Percentiles rank a stretch among this genome's conserved stretches.
Conservation (phyloP, 1,139 yeast species). For the Hyphopichia burtonii region DNA sequence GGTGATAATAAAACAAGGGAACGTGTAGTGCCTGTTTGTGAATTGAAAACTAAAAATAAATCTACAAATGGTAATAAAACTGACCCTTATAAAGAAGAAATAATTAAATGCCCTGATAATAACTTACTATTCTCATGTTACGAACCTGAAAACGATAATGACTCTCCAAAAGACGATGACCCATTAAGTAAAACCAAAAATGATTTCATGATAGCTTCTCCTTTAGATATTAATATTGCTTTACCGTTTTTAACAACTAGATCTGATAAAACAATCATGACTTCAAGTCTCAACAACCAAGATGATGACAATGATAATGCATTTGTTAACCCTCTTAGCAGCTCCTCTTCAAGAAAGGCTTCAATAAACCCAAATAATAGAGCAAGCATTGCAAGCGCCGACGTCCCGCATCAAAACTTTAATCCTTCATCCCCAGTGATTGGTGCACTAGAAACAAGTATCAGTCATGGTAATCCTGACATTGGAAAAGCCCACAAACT, state of each 20-base stretch:
- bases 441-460: conserved; percentile 43
- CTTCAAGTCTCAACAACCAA: conserved; percentile 15
- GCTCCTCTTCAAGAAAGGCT: conserved; percentile 23
- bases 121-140: conserved; percentile 61
- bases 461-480: conserved; percentile 27
- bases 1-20: conserved; percentile 42
- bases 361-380: conserved; percentile 13
- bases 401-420: conserved; percentile 6
- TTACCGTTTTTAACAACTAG: conserved; percentile 47
- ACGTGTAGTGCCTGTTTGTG: conserved; percentile 57
- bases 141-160: conserved; percentile 24
- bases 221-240: conserved; percentile 46
- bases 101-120: conserved; percentile 58
- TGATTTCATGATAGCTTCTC: conserved; percentile 39
- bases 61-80: conserved; percentile 26
- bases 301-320: conserved; percentile 17
- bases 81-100: conserved; percentile 61
- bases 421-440: conserved; percentile 37
- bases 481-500: conserved; percentile 12
- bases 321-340: conserved; percentile 8
- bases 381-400: conserved; percentile 7
- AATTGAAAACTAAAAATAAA: conserved; percentile 56
- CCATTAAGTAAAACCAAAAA: conserved; percentile 8
- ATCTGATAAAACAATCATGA: conserved; percentile 30
- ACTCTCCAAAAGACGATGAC: conserved; percentile 8